Percentiles rank a stretch among this genome's conserved stretches.
phyloP scores from a whole-genome alignment of 208 protist genomes.

The Lotmaria passim region DNA sequence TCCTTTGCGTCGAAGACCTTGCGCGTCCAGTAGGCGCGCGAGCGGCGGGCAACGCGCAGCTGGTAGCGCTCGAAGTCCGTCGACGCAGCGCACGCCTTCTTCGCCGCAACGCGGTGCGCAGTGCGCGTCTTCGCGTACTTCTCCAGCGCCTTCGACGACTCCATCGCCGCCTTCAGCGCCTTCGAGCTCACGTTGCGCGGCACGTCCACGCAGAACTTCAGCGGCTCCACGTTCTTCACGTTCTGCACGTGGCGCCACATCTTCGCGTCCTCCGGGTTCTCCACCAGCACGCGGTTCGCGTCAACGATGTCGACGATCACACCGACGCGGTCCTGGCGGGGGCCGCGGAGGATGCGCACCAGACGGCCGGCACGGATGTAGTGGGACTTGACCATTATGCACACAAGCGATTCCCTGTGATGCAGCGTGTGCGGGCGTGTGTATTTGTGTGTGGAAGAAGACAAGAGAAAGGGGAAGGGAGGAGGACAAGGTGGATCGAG shows the following conservation, averaged over 20 bases:
- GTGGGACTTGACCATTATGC: slow-evolving; percentile 67
- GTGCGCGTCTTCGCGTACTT: slow-evolving; percentile 88
- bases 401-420: slow-evolving; percentile 35
- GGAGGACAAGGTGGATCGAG: background rate
- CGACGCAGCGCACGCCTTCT: slow-evolving; percentile 81
- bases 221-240: slow-evolving; percentile 88
- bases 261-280: slow-evolving; percentile 89
- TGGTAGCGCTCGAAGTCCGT: slow-evolving; percentile 94
- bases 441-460: slow-evolving; percentile 5
- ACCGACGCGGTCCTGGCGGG: slow-evolving; percentile 68
- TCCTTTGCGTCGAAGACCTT: slow-evolving; percentile 92
- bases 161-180: slow-evolving; percentile 77
- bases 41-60: slow-evolving; percentile 90
- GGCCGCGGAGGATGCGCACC: slow-evolving; percentile 65
- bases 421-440: slow-evolving; percentile 17
- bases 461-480: background rate
- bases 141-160: slow-evolving; percentile 74
- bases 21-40: slow-evolving; percentile 89
- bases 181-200: slow-evolving; percentile 78
- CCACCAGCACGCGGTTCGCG: slow-evolving; percentile 89
- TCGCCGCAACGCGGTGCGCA: slow-evolving; percentile 75
- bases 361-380: slow-evolving; percentile 64
- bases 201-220: slow-evolving; percentile 71
- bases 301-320: slow-evolving; percentile 91
- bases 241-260: slow-evolving; percentile 93